These are phyloP conservation scores for Glutinoglossum americanum DNA, from an alignment of 495 filamentous ascomycete genomes.

Conservation along the genomic window DNA sequence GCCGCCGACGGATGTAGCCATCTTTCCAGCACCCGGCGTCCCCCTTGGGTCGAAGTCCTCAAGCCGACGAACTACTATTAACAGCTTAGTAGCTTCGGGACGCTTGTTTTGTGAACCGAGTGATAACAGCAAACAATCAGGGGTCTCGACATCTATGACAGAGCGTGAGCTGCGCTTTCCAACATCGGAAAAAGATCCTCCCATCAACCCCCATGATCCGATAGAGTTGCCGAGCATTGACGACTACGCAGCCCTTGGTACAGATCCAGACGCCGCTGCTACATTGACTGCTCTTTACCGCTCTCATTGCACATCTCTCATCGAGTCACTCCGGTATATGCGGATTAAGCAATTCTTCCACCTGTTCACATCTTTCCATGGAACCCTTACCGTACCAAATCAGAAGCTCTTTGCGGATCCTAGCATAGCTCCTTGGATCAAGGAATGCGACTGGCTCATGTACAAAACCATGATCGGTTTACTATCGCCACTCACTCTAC, in stretches of 20 bases:
- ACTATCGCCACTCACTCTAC: conserved; percentile 60
- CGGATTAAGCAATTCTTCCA: conserved; percentile 88
- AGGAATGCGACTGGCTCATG: conserved; percentile 82
- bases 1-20: conserved; percentile 38
- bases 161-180: not conserved
- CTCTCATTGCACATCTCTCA: conserved; percentile 81
- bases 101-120: conserved; percentile 11
- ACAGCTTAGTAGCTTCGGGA: conserved; percentile 7
- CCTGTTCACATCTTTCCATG: conserved; percentile 87
- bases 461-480: conserved; percentile 93
- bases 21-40: conserved; percentile 42
- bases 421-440: conserved; percentile 74
- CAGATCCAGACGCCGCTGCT: conserved; percentile 62
- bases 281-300: conserved; percentile 72
- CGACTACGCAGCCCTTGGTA: conserved; percentile 47
- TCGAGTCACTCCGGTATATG: conserved; percentile 87
- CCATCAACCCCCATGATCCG: conserved; percentile 28
- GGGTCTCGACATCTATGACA: not conserved
- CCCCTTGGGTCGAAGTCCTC: conserved; percentile 8
- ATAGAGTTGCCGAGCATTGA: conserved; percentile 60
- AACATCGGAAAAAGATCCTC: not conserved
- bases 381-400: conserved; percentile 89
- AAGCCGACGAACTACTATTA: conserved; percentile 6
- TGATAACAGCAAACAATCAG: not conserved
- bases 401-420: conserved; percentile 78